Base-by-base conservation (phyloP, 2,329 filamentous ascomycete species). In the Aspergillus jensenii region DNA sequence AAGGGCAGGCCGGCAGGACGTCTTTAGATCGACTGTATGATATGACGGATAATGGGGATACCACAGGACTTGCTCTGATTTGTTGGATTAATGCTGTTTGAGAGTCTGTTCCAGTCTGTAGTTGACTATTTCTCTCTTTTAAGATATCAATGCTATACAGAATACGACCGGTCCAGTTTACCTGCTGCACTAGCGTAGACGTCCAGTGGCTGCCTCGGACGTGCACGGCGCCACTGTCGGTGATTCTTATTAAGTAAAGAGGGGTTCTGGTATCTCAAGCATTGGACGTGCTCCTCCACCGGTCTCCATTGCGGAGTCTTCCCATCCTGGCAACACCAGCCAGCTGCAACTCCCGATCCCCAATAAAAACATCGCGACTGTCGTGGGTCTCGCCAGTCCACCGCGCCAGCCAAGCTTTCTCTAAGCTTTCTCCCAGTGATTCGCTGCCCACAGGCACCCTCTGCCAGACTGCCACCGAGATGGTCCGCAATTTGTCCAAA, bases 391-490 rank as follows among this genome's bases (percentile, higher is more conserved):
- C 45, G 44, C 21, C 17, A 21, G 14, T 25, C 54, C 47, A 56
- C 49, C 44, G 41, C 35, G 27, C 47, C 50, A 54, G 62, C 58
- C 55, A 65, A 65, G 63, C 63, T 65, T 65, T 64, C 58, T 57
- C 59, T 37, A 65, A 65, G 63, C 63, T 63, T 65, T 61, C 33
- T 27, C n/a, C 27, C 48, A 43, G 35, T 56, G 25, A 60, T 62
- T 62, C 58, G 59, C 56, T 51, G 53, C 27, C 23, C 53, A 41
- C 41, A 21, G 17, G 27, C 25, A 37, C 52, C n/a, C 31, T 25
- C 35, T 37, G 44, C 52, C 14, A 55, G 15, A n/a, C 35, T 37
- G 44, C 52, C 14, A 55, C 19, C 23, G n/a, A 47, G 40, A 55
- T 41, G 31, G 52, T 19, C 23, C 19, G 7, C n/a, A 11, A 52